A percentile compares a stretch with the other conserved stretches of the same genome.
phyloP scores from a whole-genome alignment of 148 eudicot genomes.

The Polygonum aviculare region DNA sequence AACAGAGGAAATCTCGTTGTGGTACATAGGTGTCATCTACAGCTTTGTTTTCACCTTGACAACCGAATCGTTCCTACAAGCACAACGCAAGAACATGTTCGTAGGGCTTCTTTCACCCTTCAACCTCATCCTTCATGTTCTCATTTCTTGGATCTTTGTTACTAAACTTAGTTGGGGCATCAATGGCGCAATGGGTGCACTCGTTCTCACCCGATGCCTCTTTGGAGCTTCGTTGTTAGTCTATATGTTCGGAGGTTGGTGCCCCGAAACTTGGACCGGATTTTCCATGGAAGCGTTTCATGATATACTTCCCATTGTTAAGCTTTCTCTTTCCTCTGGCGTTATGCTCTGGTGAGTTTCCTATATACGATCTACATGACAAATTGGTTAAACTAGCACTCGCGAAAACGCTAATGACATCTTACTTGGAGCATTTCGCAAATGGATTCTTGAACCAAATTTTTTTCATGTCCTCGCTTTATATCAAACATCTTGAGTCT shows the following conservation, averaged over 20 bases:
- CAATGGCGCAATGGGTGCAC: constrained; percentile 15
- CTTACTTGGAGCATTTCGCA: too few relatives aligned
- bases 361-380: background rate
- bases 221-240: background rate
- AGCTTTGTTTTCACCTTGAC: constrained; percentile 10
- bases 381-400: background rate
- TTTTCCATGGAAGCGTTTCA: constrained; percentile 24
- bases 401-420: background rate
- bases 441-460: too few relatives aligned
- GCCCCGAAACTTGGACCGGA: constrained; percentile 32
- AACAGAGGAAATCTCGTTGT: constrained; percentile 4
- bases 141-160: constrained; percentile 15
- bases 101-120: constrained; percentile 8
- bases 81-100: constrained; percentile 17
- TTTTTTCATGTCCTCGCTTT: too few relatives aligned
- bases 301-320: constrained; percentile 22
- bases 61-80: constrained; percentile 14
- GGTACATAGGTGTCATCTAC: constrained; percentile 13
- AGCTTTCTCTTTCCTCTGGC: constrained; percentile 31
- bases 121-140: background rate
- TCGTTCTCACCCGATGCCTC: background rate
- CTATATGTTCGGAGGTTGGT: constrained; percentile 24
- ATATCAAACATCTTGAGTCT: too few relatives aligned
- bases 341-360: constrained; percentile 29
- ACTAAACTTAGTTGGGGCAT: constrained; percentile 4